Evolutionary conservation across 371 early-diverging fungal species (phyloP), one percentile per base, ranked within the genome.

Genomic region (Mucor plumbeus): DNA sequence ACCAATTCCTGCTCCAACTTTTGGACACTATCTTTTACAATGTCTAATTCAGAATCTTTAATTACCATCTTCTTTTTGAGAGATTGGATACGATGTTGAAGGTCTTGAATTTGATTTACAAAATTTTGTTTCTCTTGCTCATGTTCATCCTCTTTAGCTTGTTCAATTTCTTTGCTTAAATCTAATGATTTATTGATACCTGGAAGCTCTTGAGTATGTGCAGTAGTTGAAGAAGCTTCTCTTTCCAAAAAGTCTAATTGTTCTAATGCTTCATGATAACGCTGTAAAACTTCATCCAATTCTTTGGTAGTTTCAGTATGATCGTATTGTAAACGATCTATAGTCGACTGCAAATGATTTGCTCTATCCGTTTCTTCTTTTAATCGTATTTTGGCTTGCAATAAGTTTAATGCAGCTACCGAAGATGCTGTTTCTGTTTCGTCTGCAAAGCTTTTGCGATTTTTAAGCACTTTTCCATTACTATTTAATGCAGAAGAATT

Each of bases 151-250:
- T 75, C 77, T 53, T 77, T 75, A 34, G 81, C 81, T 14, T 75
- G 74, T n/a, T 68, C 61, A 55, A 81, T 81, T 67, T 81, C 81
- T 48, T 78, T 70, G 60, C 68, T 70, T 7, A 78, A 65, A 36
- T 66, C 73, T 9, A 62, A 41, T 0, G 63, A 61, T 17, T 41
- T 39, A 14, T 17, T 13, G 17, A 21, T 14, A 14, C 38, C 3
- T 26, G 35, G 33, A 21, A 50, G 38, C 2, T 60, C 48, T 14
- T 61, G 55, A 21, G 66, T 40, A 1, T 62, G 50, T 33, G 39
- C 54, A 44, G 17, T n/a, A 8, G 55, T 21, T 10, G 68, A 38
- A 10, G 68, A 58, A 4, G 64, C 40, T 9, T 44, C 59, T 21
- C 36, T 53, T 48, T 73, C 74, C 36, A 73, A 31, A 43, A 61